Evolutionary conservation across 305 asterid genomes (phyloP), one percentile per base, ranked within the genome.

Genomic region (Fraxinus xanthoxyloides): DNA sequence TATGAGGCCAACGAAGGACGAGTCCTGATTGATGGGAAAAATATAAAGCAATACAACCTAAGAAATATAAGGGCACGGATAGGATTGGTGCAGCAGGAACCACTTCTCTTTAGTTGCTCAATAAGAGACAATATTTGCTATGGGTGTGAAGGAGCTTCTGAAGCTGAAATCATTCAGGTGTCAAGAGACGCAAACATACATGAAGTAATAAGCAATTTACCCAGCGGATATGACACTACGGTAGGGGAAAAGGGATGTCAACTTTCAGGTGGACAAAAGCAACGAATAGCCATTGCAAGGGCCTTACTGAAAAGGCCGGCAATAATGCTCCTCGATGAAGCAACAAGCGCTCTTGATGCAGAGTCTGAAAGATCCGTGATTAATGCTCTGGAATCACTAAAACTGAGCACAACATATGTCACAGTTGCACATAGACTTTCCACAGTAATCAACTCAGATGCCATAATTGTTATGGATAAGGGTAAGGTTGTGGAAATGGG

Each of bases 211-310:
- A 90, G 98, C 90, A 92, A 83, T 72, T 87, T 94, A 84, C 95
- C 92, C 1, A 78, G 87, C 28, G 98, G 95, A 81, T 94, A 92
- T 19, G 84, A 90, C 59, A 91, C 96, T 1, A 77, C 87, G 59
- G 96, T 90, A 2, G 97, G 98, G 85, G 97, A 92, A 74, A 91
- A 91, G 80, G 97, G 97, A 80, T 87, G 93, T 82, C 98, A 90
- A 77, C 98, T 91, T 85, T 92, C 98, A 12, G 96, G 97, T 75
- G 97, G 97, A 77, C 98, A 91, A 77, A 92, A 92, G 83, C 98
- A 93, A 82, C 82, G 95, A 81, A 85, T 94, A 87, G 97, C 95
- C 63, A 91, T 94, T 77, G 93, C 97, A 19, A 88, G 94, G 85
- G 93, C 90, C 77, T 82, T 91, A 79, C 81, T 91, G 81, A 94